Percentiles rank a stretch among this genome's conserved stretches.
These are phyloP conservation scores for Rossbeevera mucosa DNA, from an alignment of 768 basidiomycete genomes.

Conservation along the genomic window DNA sequence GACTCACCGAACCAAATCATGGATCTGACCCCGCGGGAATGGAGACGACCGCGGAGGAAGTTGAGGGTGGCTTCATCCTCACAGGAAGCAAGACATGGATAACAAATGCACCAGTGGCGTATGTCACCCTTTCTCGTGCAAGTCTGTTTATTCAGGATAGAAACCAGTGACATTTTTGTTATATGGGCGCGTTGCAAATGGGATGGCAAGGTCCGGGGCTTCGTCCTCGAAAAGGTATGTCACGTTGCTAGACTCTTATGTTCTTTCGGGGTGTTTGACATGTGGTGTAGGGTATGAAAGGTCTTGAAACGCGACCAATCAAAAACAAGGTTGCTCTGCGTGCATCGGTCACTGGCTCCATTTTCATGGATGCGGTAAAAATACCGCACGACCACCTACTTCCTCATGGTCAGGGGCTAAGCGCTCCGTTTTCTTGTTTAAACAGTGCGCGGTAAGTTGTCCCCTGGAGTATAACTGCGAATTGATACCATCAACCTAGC, in stretches of 20 bases:
- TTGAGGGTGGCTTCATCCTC: conserved; percentile 78
- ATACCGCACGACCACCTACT: conserved; percentile 72
- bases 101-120: conserved; percentile 89
- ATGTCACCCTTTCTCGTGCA: conserved; percentile 27
- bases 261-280: background rate
- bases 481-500: conserved; percentile 30
- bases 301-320: conserved; percentile 80
- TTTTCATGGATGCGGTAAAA: conserved; percentile 90
- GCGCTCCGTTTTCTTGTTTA: conserved; percentile 86
- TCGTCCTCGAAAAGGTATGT: conserved; percentile 81
- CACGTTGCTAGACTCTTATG: background rate
- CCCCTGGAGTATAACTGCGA: background rate
- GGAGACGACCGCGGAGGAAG: conserved; percentile 88
- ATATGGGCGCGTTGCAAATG: conserved; percentile 95
- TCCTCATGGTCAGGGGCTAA: conserved; percentile 71
- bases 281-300: conserved; percentile 62
- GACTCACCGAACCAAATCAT: conserved; percentile 93
- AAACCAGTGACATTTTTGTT: conserved; percentile 74
- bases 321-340: conserved; percentile 92
- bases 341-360: conserved; percentile 76
- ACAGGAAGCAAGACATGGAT: conserved; percentile 99
- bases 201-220: conserved; percentile 88
- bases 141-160: conserved; percentile 5
- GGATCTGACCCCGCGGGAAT: conserved; percentile 98
- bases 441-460: conserved; percentile 70